Base-by-base conservation (phyloP, 306 rosid species). In the Leucaena leucocephala region DNA sequence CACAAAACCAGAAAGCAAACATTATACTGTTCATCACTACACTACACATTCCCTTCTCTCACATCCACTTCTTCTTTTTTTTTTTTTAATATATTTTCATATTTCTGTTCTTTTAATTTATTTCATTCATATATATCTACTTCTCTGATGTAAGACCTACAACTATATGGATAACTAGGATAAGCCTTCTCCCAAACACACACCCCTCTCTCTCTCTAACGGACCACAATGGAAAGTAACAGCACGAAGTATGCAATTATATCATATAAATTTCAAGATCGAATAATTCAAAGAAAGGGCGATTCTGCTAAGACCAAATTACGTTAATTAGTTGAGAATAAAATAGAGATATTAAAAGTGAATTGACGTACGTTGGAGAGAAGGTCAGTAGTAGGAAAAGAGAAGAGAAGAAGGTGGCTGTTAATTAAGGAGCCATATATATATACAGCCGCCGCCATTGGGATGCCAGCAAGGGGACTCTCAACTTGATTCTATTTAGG, bases 111-210 rank as follows among this genome's bases (percentile, higher is more conserved):
- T 12, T 13, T 17, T 21, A 10, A 52, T 36, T 6, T 16, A 40
- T 2, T 3, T 44, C 12, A 36, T 36, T 67, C 8, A 9, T 73
- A 70, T 68, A 86, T 74, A 90, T 82, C 88, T 77, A 81, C 89
- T 83, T 86, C 83, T 40, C 16, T 80, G 86, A 87, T 61, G 91
- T 79, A 78, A 82, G 81, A 82, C 68, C 79, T 73, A 79, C 58
- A 50, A 17, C 58, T 50, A 17, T 61, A 76, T 81, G 84, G 91
- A 86, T 86, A 85, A 64, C 86, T 79, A 75, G 81, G 97, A 89
- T 88, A 93, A 88, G 89, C 82, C 72, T 83, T 66, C 74, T 86
- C 68, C 79, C 88, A 71, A 46, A 55, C 33, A 71, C 73, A 61
- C 36, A 59, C 70, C 63, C 82, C 33, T 65, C 4, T 43, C 67